Percentiles rank a stretch among this genome's conserved stretches.
phyloP scores from a whole-genome alignment of 208 protist genomes.

The Trypanosoma cruzi region DNA sequence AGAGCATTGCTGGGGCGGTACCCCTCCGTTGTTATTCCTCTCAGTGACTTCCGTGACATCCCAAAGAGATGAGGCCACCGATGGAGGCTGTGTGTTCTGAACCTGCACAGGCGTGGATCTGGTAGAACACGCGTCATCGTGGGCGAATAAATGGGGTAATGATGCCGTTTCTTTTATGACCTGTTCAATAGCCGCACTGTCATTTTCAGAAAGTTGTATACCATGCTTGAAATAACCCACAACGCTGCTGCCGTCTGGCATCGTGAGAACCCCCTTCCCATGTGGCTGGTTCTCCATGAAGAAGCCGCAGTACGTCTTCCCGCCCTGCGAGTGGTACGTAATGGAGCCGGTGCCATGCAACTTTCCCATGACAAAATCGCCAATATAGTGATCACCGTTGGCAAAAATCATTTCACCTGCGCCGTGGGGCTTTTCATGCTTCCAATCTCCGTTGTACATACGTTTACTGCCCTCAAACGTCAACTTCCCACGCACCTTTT shows the following conservation, averaged over 20 bases:
- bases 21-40: not conserved
- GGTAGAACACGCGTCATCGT: not conserved
- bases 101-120: not conserved
- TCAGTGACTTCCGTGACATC: not conserved
- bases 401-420: conserved; percentile 50
- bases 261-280: conserved; percentile 45
- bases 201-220: conserved; percentile 27
- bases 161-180: conserved; percentile 26
- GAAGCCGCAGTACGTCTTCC: conserved; percentile 54
- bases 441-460: conserved; percentile 55
- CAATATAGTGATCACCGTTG: conserved; percentile 64
- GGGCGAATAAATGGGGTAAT: not conserved
- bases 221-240: conserved; percentile 43
- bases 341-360: conserved; percentile 51
- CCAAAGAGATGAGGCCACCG: not conserved
- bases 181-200: conserved; percentile 23
- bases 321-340: conserved; percentile 31
- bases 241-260: conserved; percentile 17
- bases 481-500: conserved; percentile 44
- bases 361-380: conserved; percentile 45
- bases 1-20: not conserved
- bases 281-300: conserved; percentile 62
- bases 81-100: not conserved
- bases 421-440: conserved; percentile 51
- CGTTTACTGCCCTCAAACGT: conserved; percentile 39